These are phyloP conservation scores for Wickerhamiella slavikovae DNA, from an alignment of 805 yeast species.

Conservation along the genomic window DNA sequence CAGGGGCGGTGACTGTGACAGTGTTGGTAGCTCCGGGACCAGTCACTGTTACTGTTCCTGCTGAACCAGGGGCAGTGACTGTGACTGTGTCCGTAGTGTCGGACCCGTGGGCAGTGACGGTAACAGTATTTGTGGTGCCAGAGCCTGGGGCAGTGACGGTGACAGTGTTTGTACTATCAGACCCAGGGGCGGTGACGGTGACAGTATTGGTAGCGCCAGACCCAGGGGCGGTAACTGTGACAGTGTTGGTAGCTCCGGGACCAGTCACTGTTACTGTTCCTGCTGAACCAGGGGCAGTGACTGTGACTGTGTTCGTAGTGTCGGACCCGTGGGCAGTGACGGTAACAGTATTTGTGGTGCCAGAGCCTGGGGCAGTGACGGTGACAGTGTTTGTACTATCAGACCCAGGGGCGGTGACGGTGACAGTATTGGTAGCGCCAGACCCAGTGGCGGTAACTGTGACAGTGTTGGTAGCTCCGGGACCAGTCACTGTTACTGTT, in stretches of 20 bases:
- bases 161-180: conserved; percentile 2
- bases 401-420: conserved; percentile 3
- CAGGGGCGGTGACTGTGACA: conserved; percentile 4
- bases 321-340: conserved; percentile 2
- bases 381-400: no score
- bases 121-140: no score
- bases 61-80: not conserved
- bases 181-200: conserved; percentile 7
- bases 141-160: conserved; percentile 9
- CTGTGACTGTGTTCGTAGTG: not conserved
- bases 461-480: no score
- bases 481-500: no score
- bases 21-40: not conserved
- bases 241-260: not conserved
- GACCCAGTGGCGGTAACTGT: no score
- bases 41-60: not conserved
- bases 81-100: not conserved
- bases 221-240: conserved; percentile 5
- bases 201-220: no score
- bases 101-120: conserved; percentile 3
- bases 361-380: no score
- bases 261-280: not conserved
- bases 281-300: not conserved
- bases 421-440: conserved; percentile 2
- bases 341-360: no score